Evolutionary conservation across 2,329 filamentous ascomycete genomes (phyloP).

Genomic region (Apiospora saccharicola): DNA sequence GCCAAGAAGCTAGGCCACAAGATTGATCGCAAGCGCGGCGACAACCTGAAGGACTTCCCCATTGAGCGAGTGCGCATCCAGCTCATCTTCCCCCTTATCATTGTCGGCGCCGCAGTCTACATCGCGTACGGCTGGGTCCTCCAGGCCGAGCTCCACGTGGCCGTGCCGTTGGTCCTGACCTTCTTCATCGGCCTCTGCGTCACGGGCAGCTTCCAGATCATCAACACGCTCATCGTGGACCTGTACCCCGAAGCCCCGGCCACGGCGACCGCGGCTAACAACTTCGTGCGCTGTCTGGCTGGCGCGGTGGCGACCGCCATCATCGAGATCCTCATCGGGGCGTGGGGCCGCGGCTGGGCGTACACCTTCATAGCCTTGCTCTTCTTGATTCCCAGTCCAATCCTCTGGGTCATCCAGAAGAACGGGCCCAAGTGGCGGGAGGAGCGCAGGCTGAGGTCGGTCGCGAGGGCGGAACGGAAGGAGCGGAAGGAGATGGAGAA

Average conservation of each 20-base stretch:
- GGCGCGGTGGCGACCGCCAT: slow-evolving; percentile 66
- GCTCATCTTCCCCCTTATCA: slow-evolving; percentile 61
- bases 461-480: slow-evolving; percentile 40
- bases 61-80: slow-evolving; percentile 64
- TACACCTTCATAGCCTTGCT: slow-evolving; percentile 65
- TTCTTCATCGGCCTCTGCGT: slow-evolving; percentile 65
- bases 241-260: slow-evolving; percentile 67
- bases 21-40: slow-evolving; percentile 65
- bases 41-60: slow-evolving; percentile 59
- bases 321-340: slow-evolving; percentile 64
- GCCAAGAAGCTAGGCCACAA: slow-evolving; percentile 67
- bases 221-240: slow-evolving; percentile 71
- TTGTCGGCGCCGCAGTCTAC: slow-evolving; percentile 59
- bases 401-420: slow-evolving; percentile 57
- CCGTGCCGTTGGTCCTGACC: slow-evolving; percentile 61
- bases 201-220: slow-evolving; percentile 68
- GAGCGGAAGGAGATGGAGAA: slow-evolving; percentile 35
- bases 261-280: slow-evolving; percentile 70
- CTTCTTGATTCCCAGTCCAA: slow-evolving; percentile 55
- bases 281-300: slow-evolving; percentile 67
- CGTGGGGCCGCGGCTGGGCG: slow-evolving; percentile 68
- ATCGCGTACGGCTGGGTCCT: slow-evolving; percentile 67
- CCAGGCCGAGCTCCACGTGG: slow-evolving; percentile 57
- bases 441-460: slow-evolving; percentile 53
- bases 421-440: slow-evolving; percentile 59